These are phyloP conservation scores for Verticillium nonalfalfae DNA, from an alignment of 2,329 filamentous ascomycete species.

Conservation along the genomic window DNA sequence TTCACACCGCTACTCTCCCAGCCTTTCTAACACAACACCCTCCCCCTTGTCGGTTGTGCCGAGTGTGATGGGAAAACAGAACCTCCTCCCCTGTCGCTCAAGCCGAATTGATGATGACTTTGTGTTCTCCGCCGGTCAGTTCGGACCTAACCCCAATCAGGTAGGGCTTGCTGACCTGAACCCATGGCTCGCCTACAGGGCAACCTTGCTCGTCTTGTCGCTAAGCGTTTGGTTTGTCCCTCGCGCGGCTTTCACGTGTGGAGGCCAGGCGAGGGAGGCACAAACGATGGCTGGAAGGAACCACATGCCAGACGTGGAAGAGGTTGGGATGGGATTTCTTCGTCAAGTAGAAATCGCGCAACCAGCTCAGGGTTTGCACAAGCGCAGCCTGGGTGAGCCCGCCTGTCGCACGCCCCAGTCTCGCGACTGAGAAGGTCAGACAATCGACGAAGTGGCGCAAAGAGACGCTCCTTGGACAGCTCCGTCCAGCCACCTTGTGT, in stretches of 20 bases:
- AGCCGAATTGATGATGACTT: not conserved
- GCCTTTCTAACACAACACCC: slow-evolving; percentile 14
- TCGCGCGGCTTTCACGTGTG: not conserved
- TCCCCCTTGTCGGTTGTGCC: not conserved
- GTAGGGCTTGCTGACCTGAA: not conserved
- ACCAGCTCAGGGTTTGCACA: not conserved
- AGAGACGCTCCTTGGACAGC: not conserved
- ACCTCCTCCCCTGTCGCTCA: not conserved
- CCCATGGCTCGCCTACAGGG: not conserved
- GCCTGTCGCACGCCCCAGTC: not conserved
- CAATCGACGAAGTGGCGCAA: not conserved
- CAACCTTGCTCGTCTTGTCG: not conserved
- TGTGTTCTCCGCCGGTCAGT: not conserved
- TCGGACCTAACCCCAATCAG: not conserved
- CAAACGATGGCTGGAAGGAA: not conserved
- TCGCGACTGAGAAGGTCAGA: not conserved
- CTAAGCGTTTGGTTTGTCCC: not conserved
- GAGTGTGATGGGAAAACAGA: not conserved
- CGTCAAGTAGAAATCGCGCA: not conserved
- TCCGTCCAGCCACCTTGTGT: not conserved
- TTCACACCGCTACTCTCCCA: slow-evolving; percentile 14
- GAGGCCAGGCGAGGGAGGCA: not conserved
- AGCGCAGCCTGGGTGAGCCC: not conserved
- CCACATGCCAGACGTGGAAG: not conserved
- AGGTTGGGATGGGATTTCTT: not conserved